Evolutionary conservation across 2,329 filamentous ascomycete species (phyloP).

Genomic region (Neofusicoccum cordaticola): DNA sequence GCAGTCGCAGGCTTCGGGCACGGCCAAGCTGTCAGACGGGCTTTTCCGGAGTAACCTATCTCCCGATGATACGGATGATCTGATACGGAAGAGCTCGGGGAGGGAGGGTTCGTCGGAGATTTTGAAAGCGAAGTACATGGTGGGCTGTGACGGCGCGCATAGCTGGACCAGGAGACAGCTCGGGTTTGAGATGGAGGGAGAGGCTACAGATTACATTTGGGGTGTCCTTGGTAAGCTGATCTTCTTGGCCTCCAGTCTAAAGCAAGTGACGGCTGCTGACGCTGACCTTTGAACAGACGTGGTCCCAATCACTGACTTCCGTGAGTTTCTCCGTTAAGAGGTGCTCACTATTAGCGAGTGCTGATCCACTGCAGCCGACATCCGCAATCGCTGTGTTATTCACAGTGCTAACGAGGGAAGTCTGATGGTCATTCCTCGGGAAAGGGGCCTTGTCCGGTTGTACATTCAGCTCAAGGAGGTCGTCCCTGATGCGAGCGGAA

Average conservation of each 20-base stretch:
- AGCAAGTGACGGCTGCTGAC: constrained; percentile 22
- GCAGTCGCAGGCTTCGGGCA: constrained; percentile 24
- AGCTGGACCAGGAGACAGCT: constrained; percentile 62
- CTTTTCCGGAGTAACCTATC: constrained; percentile 60
- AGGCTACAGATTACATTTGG: constrained; percentile 55
- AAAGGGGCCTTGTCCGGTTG: constrained; percentile 60
- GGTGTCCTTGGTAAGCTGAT: constrained; percentile 43
- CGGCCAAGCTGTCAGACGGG: constrained; percentile 44
- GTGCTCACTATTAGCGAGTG: background rate
- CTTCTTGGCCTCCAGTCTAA: background rate
- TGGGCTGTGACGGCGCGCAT: constrained; percentile 68
- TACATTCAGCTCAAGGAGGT: constrained; percentile 61
- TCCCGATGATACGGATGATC: constrained; percentile 56
- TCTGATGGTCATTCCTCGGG: constrained; percentile 64
- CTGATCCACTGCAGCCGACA: constrained; percentile 42
- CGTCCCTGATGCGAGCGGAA: constrained; percentile 43
- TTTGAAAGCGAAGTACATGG: constrained; percentile 60
- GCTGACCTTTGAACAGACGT: constrained; percentile 39
- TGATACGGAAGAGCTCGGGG: constrained; percentile 42
- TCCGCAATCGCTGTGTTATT: constrained; percentile 58
- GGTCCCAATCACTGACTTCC: constrained; percentile 56
- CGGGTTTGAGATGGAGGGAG: constrained; percentile 56
- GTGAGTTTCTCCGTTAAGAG: constrained; percentile 25
- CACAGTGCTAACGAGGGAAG: constrained; percentile 56
- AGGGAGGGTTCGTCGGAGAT: constrained; percentile 39